These are phyloP conservation scores for Botrytis pseudocinerea DNA, from an alignment of 2,329 filamentous ascomycete species.

Conservation along the genomic window DNA sequence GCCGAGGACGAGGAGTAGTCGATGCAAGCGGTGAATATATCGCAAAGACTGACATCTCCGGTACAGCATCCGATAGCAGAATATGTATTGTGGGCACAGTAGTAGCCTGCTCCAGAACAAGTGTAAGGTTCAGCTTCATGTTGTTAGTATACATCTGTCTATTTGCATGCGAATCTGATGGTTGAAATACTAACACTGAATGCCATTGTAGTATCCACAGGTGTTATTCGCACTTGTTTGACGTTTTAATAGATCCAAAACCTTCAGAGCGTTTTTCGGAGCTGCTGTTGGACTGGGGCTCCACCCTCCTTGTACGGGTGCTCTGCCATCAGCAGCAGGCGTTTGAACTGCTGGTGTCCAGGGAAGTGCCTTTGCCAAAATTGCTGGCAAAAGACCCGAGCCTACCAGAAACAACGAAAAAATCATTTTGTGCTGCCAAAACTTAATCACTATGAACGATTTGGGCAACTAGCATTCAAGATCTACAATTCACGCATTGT, in stretches of 20 bases:
- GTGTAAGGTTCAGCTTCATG: constrained; percentile 9
- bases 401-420: neutral
- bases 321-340: neutral
- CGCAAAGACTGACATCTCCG: neutral
- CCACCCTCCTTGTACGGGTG: neutral
- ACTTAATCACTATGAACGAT: neutral
- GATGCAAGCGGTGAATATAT: constrained; percentile 15
- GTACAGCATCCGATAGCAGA: constrained; percentile 11
- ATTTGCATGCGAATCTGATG: neutral
- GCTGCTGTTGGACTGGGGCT: neutral
- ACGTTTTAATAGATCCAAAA: neutral
- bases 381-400: neutral
- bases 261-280: neutral
- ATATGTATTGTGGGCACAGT: constrained; percentile 6
- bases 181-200: neutral
- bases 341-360: neutral
- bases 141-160: neutral
- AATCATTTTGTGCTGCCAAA: neutral
- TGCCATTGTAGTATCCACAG: constrained; percentile 8
- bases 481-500: neutral
- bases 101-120: constrained; percentile 6
- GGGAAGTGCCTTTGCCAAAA: constrained; percentile 1
- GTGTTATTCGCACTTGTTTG: neutral
- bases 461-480: too few species aligned
- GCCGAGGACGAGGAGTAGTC: neutral